A percentile compares a stretch with the other conserved stretches of the same genome.
Evolutionary conservation across 2,329 filamentous ascomycete genomes (phyloP).

Genomic region (Diaporthe humulicola): DNA sequence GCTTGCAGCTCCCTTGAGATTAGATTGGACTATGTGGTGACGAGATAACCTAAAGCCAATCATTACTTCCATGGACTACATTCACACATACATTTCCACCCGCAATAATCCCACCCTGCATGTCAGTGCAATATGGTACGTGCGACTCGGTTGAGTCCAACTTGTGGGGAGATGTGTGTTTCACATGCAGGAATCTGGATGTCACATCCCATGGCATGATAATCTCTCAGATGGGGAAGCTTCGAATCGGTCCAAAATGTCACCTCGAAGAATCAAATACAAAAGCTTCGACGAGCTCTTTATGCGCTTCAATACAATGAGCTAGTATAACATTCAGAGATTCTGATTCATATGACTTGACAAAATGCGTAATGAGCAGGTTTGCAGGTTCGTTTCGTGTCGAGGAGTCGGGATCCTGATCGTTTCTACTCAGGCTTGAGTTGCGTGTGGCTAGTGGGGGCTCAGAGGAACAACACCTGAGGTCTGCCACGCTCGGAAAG

Average conservation of each 20-base stretch:
- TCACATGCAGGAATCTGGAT: not conserved
- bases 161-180: not conserved
- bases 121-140: not conserved
- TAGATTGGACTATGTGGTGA: too few relatives aligned
- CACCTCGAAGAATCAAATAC: not conserved
- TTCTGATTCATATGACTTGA: not conserved
- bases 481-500: not conserved
- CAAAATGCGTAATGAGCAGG: not conserved
- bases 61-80: too few relatives aligned
- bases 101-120: not conserved
- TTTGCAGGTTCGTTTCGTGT: not conserved
- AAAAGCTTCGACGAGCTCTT: not conserved
- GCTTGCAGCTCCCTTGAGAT: too few relatives aligned
- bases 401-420: not conserved
- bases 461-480: not conserved
- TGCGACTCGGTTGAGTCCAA: not conserved
- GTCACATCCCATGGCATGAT: not conserved
- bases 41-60: too few relatives aligned
- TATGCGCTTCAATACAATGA: not conserved
- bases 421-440: too few relatives aligned
- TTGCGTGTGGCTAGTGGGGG: not conserved
- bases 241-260: not conserved
- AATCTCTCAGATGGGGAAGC: too few relatives aligned
- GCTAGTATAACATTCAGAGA: too few relatives aligned
- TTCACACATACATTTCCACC: not conserved